These are phyloP conservation scores for Paraconiothyrium sp. DNA, from an alignment of 2,329 filamentous ascomycete species.

Conservation along the genomic window DNA sequence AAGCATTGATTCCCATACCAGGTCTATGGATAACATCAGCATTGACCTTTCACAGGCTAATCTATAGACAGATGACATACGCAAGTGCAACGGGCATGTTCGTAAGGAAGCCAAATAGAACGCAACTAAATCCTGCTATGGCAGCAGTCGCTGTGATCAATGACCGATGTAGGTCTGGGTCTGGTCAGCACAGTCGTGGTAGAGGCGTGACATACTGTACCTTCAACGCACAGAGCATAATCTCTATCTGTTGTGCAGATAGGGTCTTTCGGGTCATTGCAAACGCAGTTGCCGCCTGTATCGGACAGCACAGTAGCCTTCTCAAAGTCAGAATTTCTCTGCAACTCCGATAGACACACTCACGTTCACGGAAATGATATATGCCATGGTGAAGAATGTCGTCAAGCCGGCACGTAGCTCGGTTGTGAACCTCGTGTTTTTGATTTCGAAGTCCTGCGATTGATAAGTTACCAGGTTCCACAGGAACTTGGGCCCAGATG, in stretches of 20 bases:
- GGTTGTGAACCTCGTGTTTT: conserved; percentile 81
- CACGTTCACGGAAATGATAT: conserved; percentile 45
- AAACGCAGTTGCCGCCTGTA: conserved; percentile 79
- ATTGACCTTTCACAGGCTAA: conserved; percentile 10
- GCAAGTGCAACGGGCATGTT: conserved; percentile 67
- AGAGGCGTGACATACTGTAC: conserved; percentile 23
- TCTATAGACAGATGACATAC: conserved; percentile 23
- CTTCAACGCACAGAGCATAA: conserved; percentile 68
- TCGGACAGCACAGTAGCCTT: conserved; percentile 57
- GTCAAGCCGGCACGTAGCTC: conserved; percentile 85
- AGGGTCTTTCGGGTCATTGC: conserved; percentile 58
- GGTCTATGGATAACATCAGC: conserved; percentile 29
- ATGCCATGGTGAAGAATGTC: conserved; percentile 65
- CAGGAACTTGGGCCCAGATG: too few relatives aligned
- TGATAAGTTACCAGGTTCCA: conserved; percentile 24
- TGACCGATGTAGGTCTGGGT: conserved; percentile 71
- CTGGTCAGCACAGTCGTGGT: conserved; percentile 8
- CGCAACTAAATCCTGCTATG: conserved; percentile 78
- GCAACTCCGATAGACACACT: not conserved
- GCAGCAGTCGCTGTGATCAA: conserved; percentile 86
- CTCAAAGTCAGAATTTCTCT: conserved; percentile 20
- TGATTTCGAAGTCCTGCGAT: conserved; percentile 71
- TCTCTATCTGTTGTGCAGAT: conserved; percentile 64
- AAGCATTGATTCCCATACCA: conserved; percentile 74
- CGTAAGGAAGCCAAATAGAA: conserved; percentile 82